phyloP scores from a whole-genome alignment of 2,329 filamentous ascomycete genomes.

The Pseudocercospora fuligena region DNA sequence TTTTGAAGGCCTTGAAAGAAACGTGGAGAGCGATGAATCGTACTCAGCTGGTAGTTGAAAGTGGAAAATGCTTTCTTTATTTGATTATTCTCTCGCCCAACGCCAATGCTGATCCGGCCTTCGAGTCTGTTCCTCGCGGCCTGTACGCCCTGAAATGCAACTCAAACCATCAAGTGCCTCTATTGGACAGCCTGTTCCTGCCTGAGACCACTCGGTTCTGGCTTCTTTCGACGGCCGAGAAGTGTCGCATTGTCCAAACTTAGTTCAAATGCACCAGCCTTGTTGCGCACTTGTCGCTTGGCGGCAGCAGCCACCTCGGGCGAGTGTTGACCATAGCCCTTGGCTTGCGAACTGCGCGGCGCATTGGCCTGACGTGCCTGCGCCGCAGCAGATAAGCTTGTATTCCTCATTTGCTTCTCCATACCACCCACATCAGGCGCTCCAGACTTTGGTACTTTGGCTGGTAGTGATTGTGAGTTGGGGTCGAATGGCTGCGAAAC shows the following conservation, averaged over 20 bases:
- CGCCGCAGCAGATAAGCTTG: conserved; percentile 72
- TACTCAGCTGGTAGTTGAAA: not conserved
- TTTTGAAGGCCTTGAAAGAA: not conserved
- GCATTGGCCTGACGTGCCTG: conserved; percentile 61
- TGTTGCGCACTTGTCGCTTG: conserved; percentile 76
- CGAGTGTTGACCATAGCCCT: conserved; percentile 88
- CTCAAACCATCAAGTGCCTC: not conserved
- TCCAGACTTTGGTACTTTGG: conserved; percentile 70
- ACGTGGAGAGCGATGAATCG: not conserved
- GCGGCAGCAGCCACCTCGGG: conserved; percentile 82
- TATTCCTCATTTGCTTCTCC: conserved; percentile 84
- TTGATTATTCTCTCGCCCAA: not conserved
- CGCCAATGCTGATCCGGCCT: not conserved
- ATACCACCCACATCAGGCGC: conserved; percentile 69
- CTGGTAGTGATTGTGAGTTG: conserved; percentile 55
- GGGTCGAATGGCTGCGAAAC: conserved; percentile 57
- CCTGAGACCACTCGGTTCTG: conserved; percentile 51
- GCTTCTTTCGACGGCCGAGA: conserved; percentile 70
- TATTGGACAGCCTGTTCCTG: conserved; percentile 43
- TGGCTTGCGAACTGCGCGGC: conserved; percentile 58
- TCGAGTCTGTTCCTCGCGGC: not conserved
- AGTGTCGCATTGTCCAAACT: conserved; percentile 90
- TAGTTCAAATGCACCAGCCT: conserved; percentile 81
- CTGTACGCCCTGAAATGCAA: not conserved
- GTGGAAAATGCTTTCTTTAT: not conserved